Evolutionary conservation across 2,329 filamentous ascomycete species (phyloP), one percentile per base, ranked within the genome.

Genomic region (Rhynchosporium agropyri): DNA sequence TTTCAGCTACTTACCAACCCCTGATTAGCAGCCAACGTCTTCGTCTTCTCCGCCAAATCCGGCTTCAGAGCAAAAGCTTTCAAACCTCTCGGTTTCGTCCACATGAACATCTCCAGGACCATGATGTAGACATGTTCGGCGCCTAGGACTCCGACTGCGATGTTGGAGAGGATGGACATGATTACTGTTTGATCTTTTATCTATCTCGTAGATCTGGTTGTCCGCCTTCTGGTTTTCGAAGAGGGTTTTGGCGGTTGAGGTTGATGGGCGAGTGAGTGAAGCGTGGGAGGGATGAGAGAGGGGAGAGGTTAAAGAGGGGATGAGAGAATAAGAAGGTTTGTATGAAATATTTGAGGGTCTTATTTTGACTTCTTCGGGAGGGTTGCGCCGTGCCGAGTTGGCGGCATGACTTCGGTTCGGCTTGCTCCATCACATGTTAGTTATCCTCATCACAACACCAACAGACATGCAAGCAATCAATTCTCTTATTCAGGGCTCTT

Each of bases 31-130:
- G 79, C 81, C 42, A 83, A 73, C 3, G 73, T 68, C 64, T 76
- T 77, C 3, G 79, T 81, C 71, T 80, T 68, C 45, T 77, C 70
- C 5, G 81, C 81, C 61, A 80, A 81, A 4, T 80, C 77, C n/a
- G 77, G 69, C 0, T 74, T 77, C 42, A 81, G 73, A 36, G 71
- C 71, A 72, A 83, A 83, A 1, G 79, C 70, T 67, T 77, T 78
- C 65, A 74, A 76, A 43, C 80, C 81, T 33, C 74, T 75, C 2
- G 80, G 78, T 0, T 74, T 78, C 2, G 76, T 80, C 80, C 80
- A 83, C 60, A 82, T 74, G 65, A 81, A 79, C 77, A 80, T 81
- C 63, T 83, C 80, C 9, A 83, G 76, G 13, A 77, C 68, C 60
- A 81, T 67, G 67, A 83, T 82, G 75, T 82, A 83, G 69, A 77